Base-by-base conservation (phyloP, 495 filamentous ascomycete species). In the Penicillium maclennaniae region DNA sequence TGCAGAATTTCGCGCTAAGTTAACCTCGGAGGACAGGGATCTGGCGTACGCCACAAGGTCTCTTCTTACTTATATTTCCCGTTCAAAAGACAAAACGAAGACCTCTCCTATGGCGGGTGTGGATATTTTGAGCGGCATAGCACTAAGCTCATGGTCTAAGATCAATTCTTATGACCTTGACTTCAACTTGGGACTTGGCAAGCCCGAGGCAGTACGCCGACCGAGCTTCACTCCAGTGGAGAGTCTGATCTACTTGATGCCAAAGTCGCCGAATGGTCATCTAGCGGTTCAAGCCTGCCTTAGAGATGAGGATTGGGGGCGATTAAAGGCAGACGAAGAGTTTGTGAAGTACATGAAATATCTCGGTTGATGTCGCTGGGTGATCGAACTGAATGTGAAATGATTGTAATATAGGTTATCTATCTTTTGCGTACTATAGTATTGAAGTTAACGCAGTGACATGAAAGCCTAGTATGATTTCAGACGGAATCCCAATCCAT, bases 91-190 rank as follows among this genome's bases (percentile, higher is more conserved):
- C 41, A 75, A 70, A 40, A 61, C 41, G 7, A 49, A 43, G 6
- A 34, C 71, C 10, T 61, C 50, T 6, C 45, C 72, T 45, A 62
- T 66, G 4, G 53, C 64, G 2, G 67, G 63, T 8, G 50, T 54
- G 7, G 42, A 75, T 36, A 63, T 70, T 25, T 61, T 66, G 0
- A 50, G 45, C 19, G 80, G 81, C 49, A 52, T 82, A 8, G 72
- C 76, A 69, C 42, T 83, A 5, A 80, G 75, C 56, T 83, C 79
- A 8, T 85, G 79, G 82, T 66, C 75, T 0, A 75, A 76, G 38
- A 45, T 76, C 17, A 57, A 70, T 16, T 73, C 59, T 54, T 79
- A 77, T 53, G 57, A 64, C 0, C 59, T 77, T 10, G 74, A 82
- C 55, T 83, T 82, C 37, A 65, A 66, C n/a, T 31, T 77, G 6